Conservation (phyloP, 2,329 filamentous ascomycete species). For the Orbilia blumenaviensis region DNA sequence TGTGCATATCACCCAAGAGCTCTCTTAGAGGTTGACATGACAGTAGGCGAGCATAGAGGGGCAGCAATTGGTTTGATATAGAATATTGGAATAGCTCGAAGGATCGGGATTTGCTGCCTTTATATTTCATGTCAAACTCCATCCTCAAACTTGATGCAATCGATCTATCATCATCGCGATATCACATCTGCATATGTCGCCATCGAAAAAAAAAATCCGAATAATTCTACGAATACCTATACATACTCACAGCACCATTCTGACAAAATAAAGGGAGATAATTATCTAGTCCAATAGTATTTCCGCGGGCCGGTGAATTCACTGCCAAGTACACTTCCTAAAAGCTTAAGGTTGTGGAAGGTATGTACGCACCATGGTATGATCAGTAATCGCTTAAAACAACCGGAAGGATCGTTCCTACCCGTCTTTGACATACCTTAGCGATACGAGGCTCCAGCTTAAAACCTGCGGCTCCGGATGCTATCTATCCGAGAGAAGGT, state of each 20-base stretch:
- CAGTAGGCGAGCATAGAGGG: too few species aligned
- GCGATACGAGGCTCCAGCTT: conserved; percentile 8
- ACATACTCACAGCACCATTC: too few species aligned
- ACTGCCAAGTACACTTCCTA: not conserved
- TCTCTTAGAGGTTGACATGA: not conserved
- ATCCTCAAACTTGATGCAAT: not conserved
- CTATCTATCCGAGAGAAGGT: not conserved
- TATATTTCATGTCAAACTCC: not conserved
- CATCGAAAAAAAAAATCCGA: not conserved
- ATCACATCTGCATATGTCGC: not conserved
- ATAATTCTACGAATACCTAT: too few species aligned
- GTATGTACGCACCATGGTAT: not conserved
- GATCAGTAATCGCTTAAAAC: conserved; percentile 10
- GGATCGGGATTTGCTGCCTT: not conserved
- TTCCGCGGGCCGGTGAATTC: not conserved
- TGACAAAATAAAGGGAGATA: not conserved
- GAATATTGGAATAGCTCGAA: not conserved
- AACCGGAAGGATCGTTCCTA: conserved; percentile 11
- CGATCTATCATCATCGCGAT: not conserved
- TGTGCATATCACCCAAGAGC: not conserved
- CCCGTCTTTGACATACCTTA: conserved; percentile 2
- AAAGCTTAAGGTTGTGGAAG: not conserved
- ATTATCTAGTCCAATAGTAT: not conserved
- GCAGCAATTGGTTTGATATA: too few species aligned
- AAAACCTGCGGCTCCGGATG: not conserved